Evolutionary conservation across 1,284 basidiomycete species (phyloP).

Genomic region (Takashimella tepidaria): DNA sequence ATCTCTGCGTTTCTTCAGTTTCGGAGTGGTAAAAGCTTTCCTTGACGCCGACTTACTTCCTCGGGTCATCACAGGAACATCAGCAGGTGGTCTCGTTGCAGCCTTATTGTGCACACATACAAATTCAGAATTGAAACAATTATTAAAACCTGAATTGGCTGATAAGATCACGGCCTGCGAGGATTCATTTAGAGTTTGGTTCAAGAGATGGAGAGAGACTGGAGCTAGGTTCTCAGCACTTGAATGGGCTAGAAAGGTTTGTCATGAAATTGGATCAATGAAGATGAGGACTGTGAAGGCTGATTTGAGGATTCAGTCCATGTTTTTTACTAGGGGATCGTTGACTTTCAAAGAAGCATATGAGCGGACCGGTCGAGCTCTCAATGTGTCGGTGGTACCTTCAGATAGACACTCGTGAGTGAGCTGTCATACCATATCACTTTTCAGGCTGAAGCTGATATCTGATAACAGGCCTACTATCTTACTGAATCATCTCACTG

Average conservation of each 20-base stretch:
- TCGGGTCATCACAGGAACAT: conserved; percentile 81
- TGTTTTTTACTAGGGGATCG: conserved; percentile 89
- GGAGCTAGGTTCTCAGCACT: conserved; percentile 92
- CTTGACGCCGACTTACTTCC: conserved; percentile 83
- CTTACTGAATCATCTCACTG: conserved; percentile 90
- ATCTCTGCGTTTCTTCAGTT: no score
- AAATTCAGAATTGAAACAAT: conserved; percentile 72
- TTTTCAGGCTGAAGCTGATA: conserved; percentile 1
- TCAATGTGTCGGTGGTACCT: conserved; percentile 94
- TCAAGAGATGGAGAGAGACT: conserved; percentile 72
- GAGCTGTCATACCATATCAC: not conserved
- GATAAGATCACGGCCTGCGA: conserved; percentile 87
- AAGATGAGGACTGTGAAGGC: no score
- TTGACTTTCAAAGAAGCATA: conserved; percentile 97
- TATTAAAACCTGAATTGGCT: conserved; percentile 77
- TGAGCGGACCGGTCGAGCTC: conserved; percentile 76
- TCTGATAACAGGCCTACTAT: conserved; percentile 71
- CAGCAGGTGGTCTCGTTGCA: conserved; percentile 87
- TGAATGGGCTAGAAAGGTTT: conserved; percentile 83
- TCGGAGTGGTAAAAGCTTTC: conserved; percentile 88
- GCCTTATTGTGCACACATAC: conserved; percentile 76
- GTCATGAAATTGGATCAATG: no score
- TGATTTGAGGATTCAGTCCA: conserved; percentile 49
- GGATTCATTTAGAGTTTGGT: conserved; percentile 72
- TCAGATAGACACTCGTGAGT: conserved; percentile 85